Base-by-base conservation (phyloP, 2,329 filamentous ascomycete genomes). In the Xylariomycetidae sp. region DNA sequence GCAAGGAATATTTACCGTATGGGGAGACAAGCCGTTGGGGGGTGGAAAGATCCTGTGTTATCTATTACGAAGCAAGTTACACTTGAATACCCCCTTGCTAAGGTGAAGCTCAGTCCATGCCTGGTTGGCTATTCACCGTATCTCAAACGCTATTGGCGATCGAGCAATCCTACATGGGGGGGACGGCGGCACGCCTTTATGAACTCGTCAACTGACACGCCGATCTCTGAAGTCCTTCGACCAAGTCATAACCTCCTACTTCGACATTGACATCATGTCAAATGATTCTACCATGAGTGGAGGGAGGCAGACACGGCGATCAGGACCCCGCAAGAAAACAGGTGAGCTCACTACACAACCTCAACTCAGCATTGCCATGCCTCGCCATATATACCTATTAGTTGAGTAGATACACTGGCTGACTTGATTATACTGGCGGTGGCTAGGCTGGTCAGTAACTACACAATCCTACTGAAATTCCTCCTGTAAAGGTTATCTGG, bases 381-480 rank as follows among this genome's bases (percentile, higher is more conserved):
- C 20, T 23, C 12, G 12, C 5, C 12, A 13, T 25, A 12, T 13
- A 12, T 23, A 9, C 6, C 10, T 3, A 12, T 31, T 31, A 10
- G 4, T 19, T 6, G 13, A 15, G 30, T 23, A 31, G n/a, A 15
- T 16, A 12, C 17, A 9, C 18, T 26, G 18, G 15, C 25, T 28
- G 14, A 16, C 8, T 27, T n/a, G 14, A 29, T 28, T 10, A 13
- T 28, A 16, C 26, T 28, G 11, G 15, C 12, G 15, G 25, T 25
- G 5, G 16, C 25, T 11, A 28, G 23, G 16, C 18, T 29, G 46
- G 45, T 52, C 11, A 28, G 26, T 28, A 25, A 53, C 29, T 26
- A 49, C 28, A 49, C 53, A 31, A 43, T 30, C 4, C 37, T 54
- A 6, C 35, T 23, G 17, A n/a, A n/a, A 23, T 23, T 23, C 8